Evolutionary conservation across 2,329 filamentous ascomycete genomes (phyloP), one percentile per base, ranked within the genome.

Genomic region (Calonectria hongkongensis): DNA sequence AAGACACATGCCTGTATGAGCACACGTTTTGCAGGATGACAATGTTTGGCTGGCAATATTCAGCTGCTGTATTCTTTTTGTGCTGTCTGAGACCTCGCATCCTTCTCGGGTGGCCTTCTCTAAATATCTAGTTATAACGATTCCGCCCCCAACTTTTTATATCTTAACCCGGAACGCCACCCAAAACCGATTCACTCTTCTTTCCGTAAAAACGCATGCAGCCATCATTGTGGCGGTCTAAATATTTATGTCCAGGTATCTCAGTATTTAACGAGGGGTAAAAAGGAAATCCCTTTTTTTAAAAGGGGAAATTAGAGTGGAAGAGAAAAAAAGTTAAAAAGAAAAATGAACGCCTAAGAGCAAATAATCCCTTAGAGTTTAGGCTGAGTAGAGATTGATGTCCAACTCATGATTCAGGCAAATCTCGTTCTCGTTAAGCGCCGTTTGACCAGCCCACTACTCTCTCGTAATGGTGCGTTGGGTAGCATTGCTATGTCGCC

Each of bases 391-490:
- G 39, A n/a, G 16, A 63, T 63, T 21, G 30, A 33, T 63, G 30
- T 47, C 33, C 70, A 36, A 18, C 47, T 25, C 48, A 41, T 48
- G 65, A 27, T 71, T 27, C 28, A 43, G 27, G 18, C 39, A 28
- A 4, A 25, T 33, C 18, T 16, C 21, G n/a, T 41, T 3, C 10
- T 33, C 30, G 30, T 33, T 33, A 63, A 47, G 33, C 2, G 58
- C 27, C 15, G 18, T 15, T 63, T 68, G 28, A 48, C 50, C 64
- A 41, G 58, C 67, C 30, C 47, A 75, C 13, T 75, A 67, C 60
- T 76, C 71, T n/a, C 56, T 74, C 18, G 76, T 75, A n/a, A 78
- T 47, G 50, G 70, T 79, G 25, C 66, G 74, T 15, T 74, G 72
- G 27, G 74, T 71, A n/a, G 78, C 74, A 18, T 70, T 74, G 72